phyloP scores from a whole-genome alignment of 2,329 filamentous ascomycete genomes.

The Calonectria pseudoreteaudii region DNA sequence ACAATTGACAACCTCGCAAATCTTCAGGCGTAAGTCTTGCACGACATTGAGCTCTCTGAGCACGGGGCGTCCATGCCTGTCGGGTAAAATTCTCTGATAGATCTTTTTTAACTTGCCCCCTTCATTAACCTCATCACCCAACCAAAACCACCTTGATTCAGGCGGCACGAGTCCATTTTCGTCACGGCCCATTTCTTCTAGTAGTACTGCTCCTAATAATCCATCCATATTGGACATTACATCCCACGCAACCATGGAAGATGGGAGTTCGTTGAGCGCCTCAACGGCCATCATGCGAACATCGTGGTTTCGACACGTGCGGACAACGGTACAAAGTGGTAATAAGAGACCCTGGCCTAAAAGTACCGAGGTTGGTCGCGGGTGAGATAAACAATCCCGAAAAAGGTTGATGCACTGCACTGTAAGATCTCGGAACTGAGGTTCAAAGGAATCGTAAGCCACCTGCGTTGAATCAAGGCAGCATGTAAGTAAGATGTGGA shows the following conservation, averaged over 20 bases:
- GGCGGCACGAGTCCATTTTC: background rate
- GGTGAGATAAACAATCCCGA: background rate
- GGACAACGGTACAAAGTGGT: background rate
- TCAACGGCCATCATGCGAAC: background rate
- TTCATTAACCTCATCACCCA: background rate
- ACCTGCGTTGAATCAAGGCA: background rate
- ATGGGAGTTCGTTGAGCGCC: background rate
- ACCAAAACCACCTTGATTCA: background rate
- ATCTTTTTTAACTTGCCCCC: background rate
- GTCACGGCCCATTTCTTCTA: background rate
- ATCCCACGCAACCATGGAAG: background rate
- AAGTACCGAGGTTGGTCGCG: background rate
- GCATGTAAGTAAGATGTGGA: background rate
- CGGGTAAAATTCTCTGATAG: background rate
- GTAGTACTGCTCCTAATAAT: background rate
- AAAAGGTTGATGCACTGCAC: background rate
- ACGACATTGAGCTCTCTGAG: background rate
- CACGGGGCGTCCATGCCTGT: background rate
- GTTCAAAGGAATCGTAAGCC: background rate
- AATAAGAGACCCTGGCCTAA: background rate
- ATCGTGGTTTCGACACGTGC: background rate
- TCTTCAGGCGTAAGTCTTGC: background rate
- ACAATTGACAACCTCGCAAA: background rate
- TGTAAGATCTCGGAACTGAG: background rate
- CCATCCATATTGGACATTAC: conserved; percentile 1